Base-by-base conservation (phyloP, 2,329 filamentous ascomycete genomes). In the Fusarium pseudocircinatum region DNA sequence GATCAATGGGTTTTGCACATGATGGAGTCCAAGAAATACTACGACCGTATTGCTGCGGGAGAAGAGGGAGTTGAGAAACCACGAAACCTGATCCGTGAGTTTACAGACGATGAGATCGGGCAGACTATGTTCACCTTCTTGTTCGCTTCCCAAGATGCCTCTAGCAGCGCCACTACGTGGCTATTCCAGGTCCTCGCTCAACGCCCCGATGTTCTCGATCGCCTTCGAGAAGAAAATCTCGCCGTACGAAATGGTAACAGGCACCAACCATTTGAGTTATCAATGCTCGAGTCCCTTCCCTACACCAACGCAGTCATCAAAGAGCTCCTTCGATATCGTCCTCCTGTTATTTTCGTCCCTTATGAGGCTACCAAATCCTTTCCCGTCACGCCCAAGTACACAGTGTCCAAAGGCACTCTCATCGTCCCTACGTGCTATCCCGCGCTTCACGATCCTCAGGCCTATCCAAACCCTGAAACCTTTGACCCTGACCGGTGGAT, bases 1-100 rank as follows among this genome's bases (percentile, higher is more conserved):
- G 93, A 95, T 79, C 90, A 90, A 43, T 95, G 93, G 93, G 87
- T 95, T 60, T 87, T 89, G 76, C 86, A 89, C 68, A 94, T 95
- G 90, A 88, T 92, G 77, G 90, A 93, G 63, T 94, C 91, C 0
- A 88, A 92, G 73, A 84, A 82, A 49, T 94, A 94, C 81, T 87
- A 87, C 43, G 87, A 92, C 70, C 87, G 87, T 63, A 78, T 93
- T 39, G 92, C 88, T 6, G 87, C 89, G 54, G 93, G 92, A 32
- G 80, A 83, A 7, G 67, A 52, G 0, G 63, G 79, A 12, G 76
- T 75, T 1, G 84, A 85, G 75, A 87, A 84, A 67, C 86, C 87
- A 0, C 70, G 78, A 0, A 86, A 85, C 50, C 68, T 87, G 39
- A 85, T 88, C 56, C 85, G 86, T 28, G 83, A 87, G 22, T 88